Conservation (phyloP, 2,329 filamentous ascomycete genomes). For the Xylaria sp. region DNA sequence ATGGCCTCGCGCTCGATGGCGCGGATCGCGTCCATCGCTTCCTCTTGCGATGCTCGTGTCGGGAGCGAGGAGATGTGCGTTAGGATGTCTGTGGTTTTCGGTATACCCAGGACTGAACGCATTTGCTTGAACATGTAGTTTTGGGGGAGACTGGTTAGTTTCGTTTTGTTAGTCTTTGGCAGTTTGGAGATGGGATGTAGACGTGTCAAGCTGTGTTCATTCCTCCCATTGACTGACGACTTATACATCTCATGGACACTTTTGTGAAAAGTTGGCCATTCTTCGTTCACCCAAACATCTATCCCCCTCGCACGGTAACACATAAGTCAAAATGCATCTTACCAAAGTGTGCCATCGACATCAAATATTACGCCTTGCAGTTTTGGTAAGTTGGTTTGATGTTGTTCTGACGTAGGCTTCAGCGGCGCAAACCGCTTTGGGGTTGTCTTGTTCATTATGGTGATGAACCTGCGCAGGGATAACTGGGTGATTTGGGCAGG, state of each 20-base stretch:
- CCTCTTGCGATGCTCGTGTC: conserved; percentile 63
- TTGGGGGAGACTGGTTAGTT: conserved; percentile 76
- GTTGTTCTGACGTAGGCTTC: conserved; percentile 50
- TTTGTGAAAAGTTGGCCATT: not conserved
- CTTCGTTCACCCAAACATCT: too few species aligned
- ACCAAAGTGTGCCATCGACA: conserved; percentile 95
- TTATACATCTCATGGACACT: not conserved
- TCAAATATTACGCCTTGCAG: conserved; percentile 82
- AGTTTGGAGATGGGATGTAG: not conserved
- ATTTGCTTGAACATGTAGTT: conserved; percentile 96
- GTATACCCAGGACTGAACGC: conserved; percentile 78
- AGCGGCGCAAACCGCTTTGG: conserved; percentile 68
- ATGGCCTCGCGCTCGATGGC: conserved; percentile 76
- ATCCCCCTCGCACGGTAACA: not conserved
- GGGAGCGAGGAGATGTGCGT: conserved; percentile 85
- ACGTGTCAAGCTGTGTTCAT: not conserved
- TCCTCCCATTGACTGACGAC: not conserved
- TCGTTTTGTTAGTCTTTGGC: conserved; percentile 12
- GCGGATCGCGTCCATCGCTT: conserved; percentile 79
- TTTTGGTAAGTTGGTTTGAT: conserved; percentile 54
- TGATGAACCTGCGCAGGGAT: conserved; percentile 52
- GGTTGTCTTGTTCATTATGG: conserved; percentile 56
- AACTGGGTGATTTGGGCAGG: conserved; percentile 10
- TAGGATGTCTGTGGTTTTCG: conserved; percentile 82
- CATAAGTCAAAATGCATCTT: conserved; percentile 51